Evolutionary conservation across 495 filamentous ascomycete genomes (phyloP), one percentile per base, ranked within the genome.

Genomic region (Penicillium nucicola): DNA sequence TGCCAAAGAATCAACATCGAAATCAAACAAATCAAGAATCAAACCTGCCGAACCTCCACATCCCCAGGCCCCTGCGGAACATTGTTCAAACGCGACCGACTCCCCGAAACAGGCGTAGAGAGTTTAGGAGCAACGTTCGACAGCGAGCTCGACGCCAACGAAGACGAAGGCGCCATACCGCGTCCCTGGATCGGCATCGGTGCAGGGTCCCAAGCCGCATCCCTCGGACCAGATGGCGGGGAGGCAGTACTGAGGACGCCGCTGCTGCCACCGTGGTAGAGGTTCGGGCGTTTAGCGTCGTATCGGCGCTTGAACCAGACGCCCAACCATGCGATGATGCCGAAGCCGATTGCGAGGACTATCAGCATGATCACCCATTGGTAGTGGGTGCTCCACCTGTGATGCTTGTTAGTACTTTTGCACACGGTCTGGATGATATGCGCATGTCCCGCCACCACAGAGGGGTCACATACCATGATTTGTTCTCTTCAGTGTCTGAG

Each of bases 361-460:
- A 81, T 75, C n/a, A 80, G 28, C 75, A 84, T 70, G 49, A 81
- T 61, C 4, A 82, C 64, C 78, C 77, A 81, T 51, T 64, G 54
- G 62, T 76, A 80, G 52, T 82, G 79, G 9, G 65, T 60, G 34
- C 66, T 65, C 62, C 74, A 74, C 79, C 79, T 82, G 35, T 28
- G 30, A 11, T 38, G 10, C 50, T 34, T 48, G 40, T 7, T 44
- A 15, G 6, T 10, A 15, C 18, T 31, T 7, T 44, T 12, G 6
- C 6, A 15, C 18, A 22, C 11, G 11, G 11, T 10, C 2, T 1
- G 19, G 42, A 22, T 15, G 40, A 28, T 13, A 3, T 32, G 31
- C 10, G 37, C 18, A 38, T 38, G 9, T 38, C 7, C 1, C 25
- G 48, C n/a, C n/a, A n/a, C n/a, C n/a, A n/a, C n/a, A n/a, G n/a